Base-by-base conservation (phyloP, 768 basidiomycete genomes). In the Boletus huronensis region DNA sequence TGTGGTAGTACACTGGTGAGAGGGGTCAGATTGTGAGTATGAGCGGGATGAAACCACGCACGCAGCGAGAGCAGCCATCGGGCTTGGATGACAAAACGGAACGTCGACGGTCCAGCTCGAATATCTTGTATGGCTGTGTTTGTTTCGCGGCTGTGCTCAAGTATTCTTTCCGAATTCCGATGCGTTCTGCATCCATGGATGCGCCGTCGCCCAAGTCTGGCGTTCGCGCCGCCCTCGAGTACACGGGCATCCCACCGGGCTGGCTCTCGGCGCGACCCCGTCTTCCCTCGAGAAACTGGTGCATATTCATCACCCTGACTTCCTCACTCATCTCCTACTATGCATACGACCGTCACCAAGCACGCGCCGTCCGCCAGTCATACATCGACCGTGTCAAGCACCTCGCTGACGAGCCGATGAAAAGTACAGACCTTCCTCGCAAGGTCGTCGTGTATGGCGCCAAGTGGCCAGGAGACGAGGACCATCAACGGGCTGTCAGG, bases 391-490 rank as follows among this genome's bases (percentile, higher is more conserved):
- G 82, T 50, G 96, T 99, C 58, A 80, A 84, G 65, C 79, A 85
- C 57, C 73, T 93, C n/a, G 81, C 88, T 2, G 83, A 90, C 54
- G 79, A 83, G 61, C 81, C 83, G 0, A 70, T 90, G 60, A 80
- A 78, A 52, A 79, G 82, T 9, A 69, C 85, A 60, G 91, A 84
- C 19, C 72, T 79, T 48, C 83, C 89, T 5, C 82, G 94, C 32
- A 90, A 85, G 66, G 85, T 97, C 54, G 86, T 79, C 8, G 93
- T 98, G 19, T 92, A 90, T 63, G 92, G 88, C 32, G 81, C 83
- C 26, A 91, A 90, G 71, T 97, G 94, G 85, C 95, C 95, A 0
- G 94, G 90, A 26, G 97, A 99, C 70, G 92, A 95, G 63, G 94
- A 98, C 67, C 84, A 86, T 58, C 85, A 94, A 68, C 82, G 89